Evolutionary conservation across 2,329 filamentous ascomycete genomes (phyloP), one percentile per base, ranked within the genome.

Genomic region (Rachicladosporium sp.): DNA sequence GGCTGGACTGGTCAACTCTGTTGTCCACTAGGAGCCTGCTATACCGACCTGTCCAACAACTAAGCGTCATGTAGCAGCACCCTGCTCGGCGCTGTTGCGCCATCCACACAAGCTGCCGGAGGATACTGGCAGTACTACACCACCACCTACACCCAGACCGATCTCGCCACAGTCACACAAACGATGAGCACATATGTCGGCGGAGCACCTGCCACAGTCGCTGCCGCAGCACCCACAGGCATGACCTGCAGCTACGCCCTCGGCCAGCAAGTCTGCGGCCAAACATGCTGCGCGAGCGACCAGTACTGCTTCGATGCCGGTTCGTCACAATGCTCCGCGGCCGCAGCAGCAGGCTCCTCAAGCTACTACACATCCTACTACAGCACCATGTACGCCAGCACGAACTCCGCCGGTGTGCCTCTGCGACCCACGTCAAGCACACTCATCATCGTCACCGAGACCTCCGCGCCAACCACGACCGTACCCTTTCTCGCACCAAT

Each of bases 271-370:
- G 67, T 73, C 3, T 88, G 82, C 55, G 81, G 81, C 27, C 56
- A 56, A 38, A 78, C 79, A 43, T 88, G 82, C 68, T 89, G 82
- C 59, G 73, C 74, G 15, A 71, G 65, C 43, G 74, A 73, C 62
- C 79, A 84, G 59, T 80, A 77, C 53, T 88, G 83, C 58, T 71
- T 69, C 38, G 65, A 59, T 42, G 15, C 34, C 11, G 40, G 40
- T 12, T 27, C 23, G 23, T 27, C 23, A 6, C 71, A 77, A 52
- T 86, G 81, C 55, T 60, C 65, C 4, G 58, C 71, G 19, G 73
- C 73, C 39, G 66, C 65, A 35, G 69, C 66, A 46, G 69, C 66
- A 46, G 64, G 62, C 10, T 53, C 50, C 43, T 47, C 61, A 39
- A 60, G 61, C 33, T 58, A 62, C 46, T 63, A 72, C 50, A 76